Base-by-base conservation (phyloP, 345 rosid genomes). In the Barbarea vulgaris region DNA sequence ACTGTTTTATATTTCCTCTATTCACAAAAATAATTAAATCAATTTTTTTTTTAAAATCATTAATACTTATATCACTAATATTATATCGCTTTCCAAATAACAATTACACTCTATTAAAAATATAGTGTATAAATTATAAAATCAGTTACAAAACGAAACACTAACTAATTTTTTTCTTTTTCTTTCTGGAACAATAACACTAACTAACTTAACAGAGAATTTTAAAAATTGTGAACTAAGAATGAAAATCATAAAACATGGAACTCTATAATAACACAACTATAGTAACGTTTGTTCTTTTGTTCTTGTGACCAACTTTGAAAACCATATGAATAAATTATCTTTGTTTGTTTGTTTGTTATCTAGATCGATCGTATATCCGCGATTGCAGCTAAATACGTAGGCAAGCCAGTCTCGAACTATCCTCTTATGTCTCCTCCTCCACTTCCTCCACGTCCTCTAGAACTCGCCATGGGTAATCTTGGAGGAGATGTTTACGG, bases 331-430 rank as follows among this genome's bases (percentile, higher is more conserved):
- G 30, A 13, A 50, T 15, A 8, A 69, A 54, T 19, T 6, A 7
- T 19, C 0, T 30, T 50, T 62, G 78, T 75, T 28, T 30, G 6
- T 59, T 63, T n/a, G n/a, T n/a, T 21, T 21, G 34, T 62, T 37
- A 14, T 68, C 21, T 85, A 95, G 99, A 85, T 95, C 56, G 97
- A 95, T 58, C 84, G 97, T 1, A 90, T 95, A 54, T 92, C 98
- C 1, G 85, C 93, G 6, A 95, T 95, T 21, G 97, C 97, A 50
- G 97, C 99, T 1, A 92, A 90, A 80, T 95, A 92, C 66, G 98
- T 92, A 11, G 99, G 99, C 60, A 95, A 95, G 84, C 93, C 96
- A 2, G 85, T 90, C 77, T 81, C 81, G 81, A 95, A 70, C 86
- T 92, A 84, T 59, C 93, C 96, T 54, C 87, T 87, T 14, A 77